Base-by-base conservation (phyloP, 176 grass and related monocot species). In the Alopecurus myosuroides region DNA sequence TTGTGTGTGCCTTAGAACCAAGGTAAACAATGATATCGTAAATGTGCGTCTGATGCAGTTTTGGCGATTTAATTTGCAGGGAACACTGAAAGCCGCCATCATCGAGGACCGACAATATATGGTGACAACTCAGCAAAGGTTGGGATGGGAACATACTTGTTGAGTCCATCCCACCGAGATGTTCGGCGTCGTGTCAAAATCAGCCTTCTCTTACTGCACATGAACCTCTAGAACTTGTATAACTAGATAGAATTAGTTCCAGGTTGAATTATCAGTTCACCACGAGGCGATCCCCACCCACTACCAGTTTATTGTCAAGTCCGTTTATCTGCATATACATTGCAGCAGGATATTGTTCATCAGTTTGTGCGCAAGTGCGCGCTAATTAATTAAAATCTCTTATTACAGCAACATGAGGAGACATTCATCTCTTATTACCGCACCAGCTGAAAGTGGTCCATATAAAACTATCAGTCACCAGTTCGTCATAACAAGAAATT, bases 51-150 rank as follows among this genome's bases (percentile, higher is more conserved):
- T 81, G 14, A 25, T 60, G 22, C 40, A 71, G 49, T 58, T 56
- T 66, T 33, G 25, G 22, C 23, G 7, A 45, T 65, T 76, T 81
- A 26, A 58, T 26, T 85, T 77, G 34, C 82, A 94, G 92, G 92
- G 51, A 56, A 77, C 86, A 30, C 52, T 91, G 77, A 90, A 94
- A 86, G 88, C 72, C 26, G 75, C 79, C 11, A 48, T 94, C 17
- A 79, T 91, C 30, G 86, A 91, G 49, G 88, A 94, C 67, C 56
- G 79, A 25, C 82, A 86, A 34, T 60, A 57, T 25, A 28, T 84
- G 92, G 92, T 91, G 73, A 86, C 46, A 58, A 30, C 53, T 88
- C 40, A 29, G 29, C 45, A 6, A 55, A 85, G 34, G 7, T 15
- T 78, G n/a, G 31, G 33, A 81, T 13, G 4, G 46, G 45, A 20